phyloP scores from a whole-genome alignment of 2,329 filamentous ascomycete species.

The Lasiodiplodia sp. region DNA sequence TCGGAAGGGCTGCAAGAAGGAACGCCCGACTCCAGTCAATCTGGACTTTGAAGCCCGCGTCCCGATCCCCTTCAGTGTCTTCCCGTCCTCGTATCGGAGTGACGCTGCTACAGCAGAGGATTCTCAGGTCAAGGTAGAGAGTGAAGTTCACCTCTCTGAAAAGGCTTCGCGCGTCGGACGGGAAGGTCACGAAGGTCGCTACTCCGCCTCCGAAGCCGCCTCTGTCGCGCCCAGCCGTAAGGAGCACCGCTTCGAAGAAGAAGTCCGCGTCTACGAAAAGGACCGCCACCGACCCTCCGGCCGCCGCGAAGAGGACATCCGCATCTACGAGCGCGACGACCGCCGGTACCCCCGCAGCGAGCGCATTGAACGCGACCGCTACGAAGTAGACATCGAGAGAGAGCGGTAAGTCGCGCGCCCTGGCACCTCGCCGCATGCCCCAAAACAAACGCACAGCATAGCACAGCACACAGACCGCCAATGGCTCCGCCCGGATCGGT shows the following conservation, averaged over 20 bases:
- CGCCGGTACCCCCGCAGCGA: slow-evolving; percentile 18
- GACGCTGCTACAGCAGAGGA: slow-evolving; percentile 67
- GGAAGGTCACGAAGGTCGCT: slow-evolving; percentile 92
- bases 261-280: slow-evolving; percentile 84
- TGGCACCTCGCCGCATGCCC: background rate
- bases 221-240: slow-evolving; percentile 55
- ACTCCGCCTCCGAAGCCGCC: slow-evolving; percentile 58
- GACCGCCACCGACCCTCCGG: slow-evolving; percentile 73
- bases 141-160: slow-evolving; percentile 80
- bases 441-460: slow-evolving; percentile 38
- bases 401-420: slow-evolving; percentile 34
- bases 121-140: slow-evolving; percentile 83
- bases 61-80: slow-evolving; percentile 99
- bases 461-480: slow-evolving; percentile 18
- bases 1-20: slow-evolving; percentile 74
- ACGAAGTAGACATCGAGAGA: slow-evolving; percentile 40
- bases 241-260: slow-evolving; percentile 76
- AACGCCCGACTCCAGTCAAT: slow-evolving; percentile 84
- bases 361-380: slow-evolving; percentile 31
- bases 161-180: slow-evolving; percentile 86
- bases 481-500: slow-evolving; percentile 17
- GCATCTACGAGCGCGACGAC: slow-evolving; percentile 41
- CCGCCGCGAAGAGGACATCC: slow-evolving; percentile 40
- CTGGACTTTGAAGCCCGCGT: slow-evolving; percentile 99
- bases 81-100: slow-evolving; percentile 95